A percentile compares a stretch with the other conserved stretches of the same genome.
phyloP scores from a whole-genome alignment of 192 early-diverging fungal species.

The Entomortierella lignicola region DNA sequence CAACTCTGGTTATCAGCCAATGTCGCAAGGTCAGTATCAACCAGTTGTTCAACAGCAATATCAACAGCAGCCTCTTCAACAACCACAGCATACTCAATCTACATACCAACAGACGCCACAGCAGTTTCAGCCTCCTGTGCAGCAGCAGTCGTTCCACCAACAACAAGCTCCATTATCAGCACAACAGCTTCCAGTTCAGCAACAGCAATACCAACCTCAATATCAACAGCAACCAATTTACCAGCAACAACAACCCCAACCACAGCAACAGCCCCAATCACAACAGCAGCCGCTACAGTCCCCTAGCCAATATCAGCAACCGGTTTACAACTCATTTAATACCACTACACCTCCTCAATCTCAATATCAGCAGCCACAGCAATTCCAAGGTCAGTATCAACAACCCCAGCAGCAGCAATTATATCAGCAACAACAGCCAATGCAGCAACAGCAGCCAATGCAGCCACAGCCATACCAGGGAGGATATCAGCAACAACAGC shows the following conservation, averaged over 20 bases:
- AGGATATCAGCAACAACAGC: slow-evolving; percentile 13
- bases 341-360: slow-evolving; percentile 23
- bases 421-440: slow-evolving; percentile 16
- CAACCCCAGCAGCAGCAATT: slow-evolving; percentile 10
- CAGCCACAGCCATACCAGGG: neutral
- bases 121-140: slow-evolving; percentile 22
- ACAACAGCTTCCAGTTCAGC: slow-evolving; percentile 33
- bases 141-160: slow-evolving; percentile 43
- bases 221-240: slow-evolving; percentile 22
- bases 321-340: slow-evolving; percentile 9
- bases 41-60: slow-evolving; percentile 5
- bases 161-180: slow-evolving; percentile 12
- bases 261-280: neutral
- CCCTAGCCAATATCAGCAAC: slow-evolving; percentile 12
- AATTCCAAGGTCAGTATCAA: slow-evolving; percentile 8
- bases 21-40: slow-evolving; percentile 18
- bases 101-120: slow-evolving; percentile 29
- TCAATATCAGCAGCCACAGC: slow-evolving; percentile 24
- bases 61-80: slow-evolving; percentile 12
- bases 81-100: slow-evolving; percentile 3
- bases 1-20: no score
- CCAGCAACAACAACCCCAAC: slow-evolving; percentile 19
- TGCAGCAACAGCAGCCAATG: slow-evolving; percentile 10
- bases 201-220: slow-evolving; percentile 20
- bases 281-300: slow-evolving; percentile 2